Conservation (phyloP, 1,139 yeast species). For the Sugiyamaella japonica region DNA sequence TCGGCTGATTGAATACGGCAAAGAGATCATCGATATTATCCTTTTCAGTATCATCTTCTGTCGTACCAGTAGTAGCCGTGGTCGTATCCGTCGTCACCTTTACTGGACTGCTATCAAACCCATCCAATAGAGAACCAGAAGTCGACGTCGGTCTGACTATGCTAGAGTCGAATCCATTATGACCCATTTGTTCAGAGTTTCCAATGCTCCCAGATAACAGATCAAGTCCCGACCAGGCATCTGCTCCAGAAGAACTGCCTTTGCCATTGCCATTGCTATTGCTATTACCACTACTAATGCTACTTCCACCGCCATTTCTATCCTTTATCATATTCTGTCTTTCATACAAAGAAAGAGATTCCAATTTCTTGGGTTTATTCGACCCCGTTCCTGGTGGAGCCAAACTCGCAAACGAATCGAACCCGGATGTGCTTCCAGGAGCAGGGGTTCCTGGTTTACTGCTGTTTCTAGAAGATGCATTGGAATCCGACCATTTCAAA, state of each 20-base stretch:
- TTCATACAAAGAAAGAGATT: conserved; percentile 32
- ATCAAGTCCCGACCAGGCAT: conserved; percentile 24
- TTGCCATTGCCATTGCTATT: neutral
- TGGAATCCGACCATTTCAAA: conserved; percentile 19
- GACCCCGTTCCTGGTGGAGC: conserved; percentile 12
- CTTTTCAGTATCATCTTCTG: conserved; percentile 12
- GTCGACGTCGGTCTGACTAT: neutral
- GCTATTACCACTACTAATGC: neutral
- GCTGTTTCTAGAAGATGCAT: conserved; percentile 9
- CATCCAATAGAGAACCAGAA: conserved; percentile 16
- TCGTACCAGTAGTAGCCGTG: neutral
- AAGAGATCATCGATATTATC: conserved; percentile 36
- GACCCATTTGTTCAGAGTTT: conserved; percentile 12
- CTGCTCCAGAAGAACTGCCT: neutral
- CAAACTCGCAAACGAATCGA: conserved; percentile 21
- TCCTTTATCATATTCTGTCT: conserved; percentile 26
- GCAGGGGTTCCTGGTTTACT: conserved; percentile 19
- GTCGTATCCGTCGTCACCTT: neutral
- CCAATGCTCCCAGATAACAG: conserved; percentile 23
- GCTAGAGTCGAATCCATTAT: neutral
- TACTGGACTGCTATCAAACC: conserved; percentile 14
- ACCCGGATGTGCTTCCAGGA: conserved; percentile 12
- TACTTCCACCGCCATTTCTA: conserved; percentile 11
- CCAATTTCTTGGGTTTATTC: conserved; percentile 22
- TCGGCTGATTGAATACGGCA: conserved; percentile 38